phyloP scores from a whole-genome alignment of 169 alveolate species.

The Plasmodium sp. region DNA sequence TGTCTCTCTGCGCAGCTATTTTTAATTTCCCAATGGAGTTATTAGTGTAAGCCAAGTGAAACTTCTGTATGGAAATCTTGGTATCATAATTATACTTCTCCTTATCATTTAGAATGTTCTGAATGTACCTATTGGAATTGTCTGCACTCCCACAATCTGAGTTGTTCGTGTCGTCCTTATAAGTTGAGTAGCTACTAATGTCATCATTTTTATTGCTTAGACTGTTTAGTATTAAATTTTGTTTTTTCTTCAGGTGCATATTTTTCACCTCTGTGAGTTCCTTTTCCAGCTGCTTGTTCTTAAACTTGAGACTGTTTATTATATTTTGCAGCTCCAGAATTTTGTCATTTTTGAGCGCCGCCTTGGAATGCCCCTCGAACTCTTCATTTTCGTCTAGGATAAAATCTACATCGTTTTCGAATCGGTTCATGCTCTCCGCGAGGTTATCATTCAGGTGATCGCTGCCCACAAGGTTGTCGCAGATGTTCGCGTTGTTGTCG shows the following conservation, averaged over 20 bases:
- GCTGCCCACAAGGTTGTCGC: background rate
- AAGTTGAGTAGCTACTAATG: constrained; percentile 35
- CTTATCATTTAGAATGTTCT: constrained; percentile 46
- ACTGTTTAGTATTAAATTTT: constrained; percentile 18
- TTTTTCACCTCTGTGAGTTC: constrained; percentile 45
- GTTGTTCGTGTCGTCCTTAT: constrained; percentile 46
- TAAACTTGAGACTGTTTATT: constrained; percentile 39
- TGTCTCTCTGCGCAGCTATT: constrained; percentile 64
- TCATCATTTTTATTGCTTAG: constrained; percentile 30
- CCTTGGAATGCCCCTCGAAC: background rate
- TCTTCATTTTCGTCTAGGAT: constrained; percentile 32
- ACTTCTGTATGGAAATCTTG: constrained; percentile 45
- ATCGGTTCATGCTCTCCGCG: background rate
- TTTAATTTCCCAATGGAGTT: constrained; percentile 55
- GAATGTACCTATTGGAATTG: constrained; percentile 12
- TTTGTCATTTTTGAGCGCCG: background rate
- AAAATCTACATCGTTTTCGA: constrained; percentile 19
- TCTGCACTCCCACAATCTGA: constrained; percentile 44
- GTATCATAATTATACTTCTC: constrained; percentile 55
- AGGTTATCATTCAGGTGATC: constrained; percentile 5
- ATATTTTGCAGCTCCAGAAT: constrained; percentile 30
- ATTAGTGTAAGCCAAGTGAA: constrained; percentile 60
- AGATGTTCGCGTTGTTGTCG: background rate
- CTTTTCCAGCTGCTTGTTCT: constrained; percentile 46
- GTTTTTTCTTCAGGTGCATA: constrained; percentile 53